Percentiles rank a stretch among this genome's conserved stretches.
These are phyloP conservation scores for Gypsophila paniculata DNA, from an alignment of 179 eudicot genomes.

Conservation along the genomic window DNA sequence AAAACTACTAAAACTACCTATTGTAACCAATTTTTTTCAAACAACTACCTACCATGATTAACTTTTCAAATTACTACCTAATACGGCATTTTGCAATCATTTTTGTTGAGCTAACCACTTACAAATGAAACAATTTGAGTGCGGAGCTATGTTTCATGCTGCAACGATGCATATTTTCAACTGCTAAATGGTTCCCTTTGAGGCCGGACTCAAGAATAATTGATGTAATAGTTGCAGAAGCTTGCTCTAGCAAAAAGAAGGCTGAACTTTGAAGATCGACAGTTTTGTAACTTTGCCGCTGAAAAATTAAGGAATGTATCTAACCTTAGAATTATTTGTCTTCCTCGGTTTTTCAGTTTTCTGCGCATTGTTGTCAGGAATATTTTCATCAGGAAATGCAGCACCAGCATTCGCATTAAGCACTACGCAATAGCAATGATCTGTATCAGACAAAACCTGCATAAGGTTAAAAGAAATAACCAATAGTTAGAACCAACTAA, in stretches of 20 bases:
- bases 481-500: conserved; percentile 6
- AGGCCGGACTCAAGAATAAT: not conserved
- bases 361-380: conserved; percentile 33
- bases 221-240: not conserved
- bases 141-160: not conserved
- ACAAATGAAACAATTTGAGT: not conserved
- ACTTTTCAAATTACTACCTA: too few species aligned
- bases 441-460: conserved; percentile 89
- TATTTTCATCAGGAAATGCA: conserved; percentile 68
- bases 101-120: not conserved
- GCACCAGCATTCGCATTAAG: conserved; percentile 92
- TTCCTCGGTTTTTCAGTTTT: conserved; percentile 40
- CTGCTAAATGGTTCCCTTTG: not conserved
- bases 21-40: too few species aligned
- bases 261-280: not conserved
- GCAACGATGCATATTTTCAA: not conserved
- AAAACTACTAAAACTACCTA: too few species aligned
- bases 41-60: not conserved
- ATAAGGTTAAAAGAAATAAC: conserved; percentile 4
- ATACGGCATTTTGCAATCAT: not conserved
- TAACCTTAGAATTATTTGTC: conserved; percentile 60
- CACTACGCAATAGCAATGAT: conserved; percentile 95
- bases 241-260: not conserved
- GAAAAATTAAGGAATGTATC: conserved; percentile 11
- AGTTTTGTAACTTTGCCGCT: not conserved